Percentiles rank a stretch among this genome's conserved stretches.
These are phyloP conservation scores for Adansonia rubrostipa DNA, from an alignment of 441 rosid species.

Conservation along the genomic window DNA sequence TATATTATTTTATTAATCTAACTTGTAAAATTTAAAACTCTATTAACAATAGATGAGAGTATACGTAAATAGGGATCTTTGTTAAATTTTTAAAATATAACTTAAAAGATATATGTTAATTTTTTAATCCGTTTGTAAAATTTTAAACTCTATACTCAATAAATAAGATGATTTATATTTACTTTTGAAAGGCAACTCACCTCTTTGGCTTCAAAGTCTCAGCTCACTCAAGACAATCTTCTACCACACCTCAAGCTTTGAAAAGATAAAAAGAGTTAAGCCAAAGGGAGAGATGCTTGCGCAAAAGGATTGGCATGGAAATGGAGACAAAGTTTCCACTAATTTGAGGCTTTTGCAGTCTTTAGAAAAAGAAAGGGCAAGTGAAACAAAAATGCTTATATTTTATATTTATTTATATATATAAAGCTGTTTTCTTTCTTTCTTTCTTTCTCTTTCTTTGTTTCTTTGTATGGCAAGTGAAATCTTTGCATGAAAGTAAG, in stretches of 20 bases:
- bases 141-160: too few relatives aligned
- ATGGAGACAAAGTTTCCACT: slow-evolving; percentile 60
- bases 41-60: too few relatives aligned
- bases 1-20: too few relatives aligned
- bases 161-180: neutral
- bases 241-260: slow-evolving; percentile 33
- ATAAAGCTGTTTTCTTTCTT: slow-evolving; percentile 38
- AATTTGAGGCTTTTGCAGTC: slow-evolving; percentile 49
- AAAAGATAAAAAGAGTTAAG: neutral
- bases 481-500: slow-evolving; percentile 57
- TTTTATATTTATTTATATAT: neutral
- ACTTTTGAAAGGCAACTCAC: slow-evolving; percentile 45
- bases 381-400: neutral
- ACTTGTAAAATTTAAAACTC: too few relatives aligned
- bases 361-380: slow-evolving; percentile 37
- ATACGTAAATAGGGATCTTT: too few relatives aligned
- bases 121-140: too few relatives aligned
- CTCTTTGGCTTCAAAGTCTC: slow-evolving; percentile 34
- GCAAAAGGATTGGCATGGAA: slow-evolving; percentile 40
- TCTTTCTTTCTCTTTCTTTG: slow-evolving; percentile 30
- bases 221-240: slow-evolving; percentile 33
- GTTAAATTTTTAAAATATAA: too few relatives aligned
- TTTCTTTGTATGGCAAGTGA: slow-evolving; percentile 24
- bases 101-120: too few relatives aligned
- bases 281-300: neutral